A percentile compares a stretch with the other conserved stretches of the same genome.
phyloP scores from a whole-genome alignment of 2,329 filamentous ascomycete species.

The Aspergillus viridinutans region DNA sequence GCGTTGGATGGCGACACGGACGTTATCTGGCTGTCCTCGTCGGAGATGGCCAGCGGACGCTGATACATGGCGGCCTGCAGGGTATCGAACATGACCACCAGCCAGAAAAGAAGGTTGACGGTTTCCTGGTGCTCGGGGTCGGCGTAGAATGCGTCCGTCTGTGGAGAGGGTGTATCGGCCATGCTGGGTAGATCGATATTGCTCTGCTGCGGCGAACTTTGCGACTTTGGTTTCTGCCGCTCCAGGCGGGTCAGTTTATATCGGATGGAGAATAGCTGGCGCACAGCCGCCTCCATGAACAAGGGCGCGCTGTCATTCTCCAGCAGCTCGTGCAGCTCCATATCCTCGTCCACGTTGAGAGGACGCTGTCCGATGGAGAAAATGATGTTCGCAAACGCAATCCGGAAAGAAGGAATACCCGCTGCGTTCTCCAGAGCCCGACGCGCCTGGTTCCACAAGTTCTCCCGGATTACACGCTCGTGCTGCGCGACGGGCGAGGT shows the following conservation, averaged over 20 bases:
- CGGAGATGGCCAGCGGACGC: conserved; percentile 42
- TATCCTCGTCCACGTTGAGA: conserved; percentile 19
- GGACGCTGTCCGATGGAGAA: conserved; percentile 45
- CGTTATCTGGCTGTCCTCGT: conserved; percentile 44
- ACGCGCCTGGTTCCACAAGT: conserved; percentile 42
- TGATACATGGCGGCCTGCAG: conserved; percentile 52
- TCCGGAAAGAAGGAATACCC: conserved; percentile 43
- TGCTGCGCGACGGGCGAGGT: conserved; percentile 19
- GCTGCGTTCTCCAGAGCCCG: conserved; percentile 35
- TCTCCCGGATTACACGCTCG: conserved; percentile 36
- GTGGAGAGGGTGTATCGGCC: neutral
- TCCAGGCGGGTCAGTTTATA: conserved; percentile 18
- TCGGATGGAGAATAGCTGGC: conserved; percentile 33
- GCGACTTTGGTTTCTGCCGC: conserved; percentile 2
- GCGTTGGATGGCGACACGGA: conserved; percentile 1
- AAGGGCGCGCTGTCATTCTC: conserved; percentile 28
- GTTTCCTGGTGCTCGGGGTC: conserved; percentile 41
- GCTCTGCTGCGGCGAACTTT: neutral
- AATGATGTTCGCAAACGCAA: conserved; percentile 44
- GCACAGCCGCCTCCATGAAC: conserved; percentile 38
- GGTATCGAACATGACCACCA: conserved; percentile 58
- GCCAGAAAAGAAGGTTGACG: conserved; percentile 54
- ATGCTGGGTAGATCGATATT: neutral
- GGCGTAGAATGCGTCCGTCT: conserved; percentile 11
- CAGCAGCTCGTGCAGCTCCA: conserved; percentile 14